Base-by-base conservation (phyloP, 805 yeast genomes). In the Monosporozyma yasuniensis region DNA sequence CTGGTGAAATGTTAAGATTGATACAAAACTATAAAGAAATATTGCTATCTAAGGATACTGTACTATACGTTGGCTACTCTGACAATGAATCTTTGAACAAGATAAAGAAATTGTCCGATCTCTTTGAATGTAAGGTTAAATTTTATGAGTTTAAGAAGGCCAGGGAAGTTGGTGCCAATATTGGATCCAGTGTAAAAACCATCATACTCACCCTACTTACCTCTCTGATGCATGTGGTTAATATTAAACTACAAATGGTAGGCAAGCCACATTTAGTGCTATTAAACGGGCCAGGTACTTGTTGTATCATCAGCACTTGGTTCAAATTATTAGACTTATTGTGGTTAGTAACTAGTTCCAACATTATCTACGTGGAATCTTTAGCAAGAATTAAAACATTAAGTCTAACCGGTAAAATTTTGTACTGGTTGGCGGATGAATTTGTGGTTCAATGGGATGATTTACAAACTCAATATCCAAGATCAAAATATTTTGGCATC, bases 1-100 rank as follows among this genome's bases (percentile, higher is more conserved):
- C 97, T 0, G 97, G 96, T 1, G 97, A 91, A 65, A 87, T 91
- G 95, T 64, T 90, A n/a, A 71, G 90, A 23, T 71, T 91, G 16
- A 63, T 87, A 9, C 53, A 62, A 4, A 63, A 64, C 6, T 68
- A 76, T 37, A 57, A 66, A 47, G 55, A 65, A 9, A 61, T 73
- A 0, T 70, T 84, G 0, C 66, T 77, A 5, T 74, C 74, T 3
- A 80, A 77, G 6, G 55, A 66, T 1, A 70, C 78, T 2, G 78
- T 81, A 1, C 1, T 67, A 5, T 52, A 56, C 41, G 54, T 66
- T 6, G 65, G 69, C 6, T 64, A 61, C 35, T 61, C 67, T 2
- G 71, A 21, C 53, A 72, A 11, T 35, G 65, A 41, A 71, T 74
- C 65, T 65, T 74, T 39, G 56, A 63, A 50, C 52, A 64, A 43